phyloP scores from a whole-genome alignment of 2,329 filamentous ascomycete species.

The Rachicladosporium sp. region DNA sequence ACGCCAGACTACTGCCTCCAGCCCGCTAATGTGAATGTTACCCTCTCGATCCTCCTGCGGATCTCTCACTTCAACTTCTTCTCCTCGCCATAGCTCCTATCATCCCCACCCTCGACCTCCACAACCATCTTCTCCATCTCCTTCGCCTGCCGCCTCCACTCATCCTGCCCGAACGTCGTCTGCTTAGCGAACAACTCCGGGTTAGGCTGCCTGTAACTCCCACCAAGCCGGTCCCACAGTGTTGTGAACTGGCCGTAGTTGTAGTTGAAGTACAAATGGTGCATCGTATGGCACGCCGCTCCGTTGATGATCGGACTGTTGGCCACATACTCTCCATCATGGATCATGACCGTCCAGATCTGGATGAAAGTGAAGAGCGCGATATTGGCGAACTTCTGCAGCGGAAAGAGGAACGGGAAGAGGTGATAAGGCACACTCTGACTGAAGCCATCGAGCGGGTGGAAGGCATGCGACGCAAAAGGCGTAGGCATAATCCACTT shows the following conservation, averaged over 20 bases:
- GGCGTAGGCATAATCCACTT: conserved; percentile 99
- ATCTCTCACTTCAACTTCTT: conserved; percentile 28
- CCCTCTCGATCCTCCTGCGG: no score
- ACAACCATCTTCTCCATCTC: conserved; percentile 66
- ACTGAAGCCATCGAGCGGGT: conserved; percentile 80
- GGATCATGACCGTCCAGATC: conserved; percentile 91
- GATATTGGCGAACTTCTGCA: conserved; percentile 83
- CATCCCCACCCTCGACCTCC: conserved; percentile 53
- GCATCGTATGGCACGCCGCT: conserved; percentile 84
- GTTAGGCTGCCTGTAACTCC: conserved; percentile 77
- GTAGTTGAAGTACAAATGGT: conserved; percentile 78
- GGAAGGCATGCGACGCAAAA: conserved; percentile 85
- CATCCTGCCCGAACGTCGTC: conserved; percentile 68
- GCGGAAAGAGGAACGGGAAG: conserved; percentile 83
- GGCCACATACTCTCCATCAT: conserved; percentile 88
- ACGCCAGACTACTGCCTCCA: no score
- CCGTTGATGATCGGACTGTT: conserved; percentile 89
- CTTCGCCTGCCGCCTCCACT: conserved; percentile 66
- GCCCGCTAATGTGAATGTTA: no score
- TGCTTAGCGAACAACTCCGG: conserved; percentile 73
- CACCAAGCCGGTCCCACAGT: conserved; percentile 76
- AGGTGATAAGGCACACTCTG: conserved; percentile 87
- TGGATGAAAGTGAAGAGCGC: conserved; percentile 84
- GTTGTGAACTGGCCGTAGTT: conserved; percentile 95
- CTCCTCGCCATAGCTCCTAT: conserved; percentile 30